Percentiles rank a stretch among this genome's conserved stretches.
Conservation (phyloP, 164 flowering plant species). For the Magnolia sinica region DNA sequence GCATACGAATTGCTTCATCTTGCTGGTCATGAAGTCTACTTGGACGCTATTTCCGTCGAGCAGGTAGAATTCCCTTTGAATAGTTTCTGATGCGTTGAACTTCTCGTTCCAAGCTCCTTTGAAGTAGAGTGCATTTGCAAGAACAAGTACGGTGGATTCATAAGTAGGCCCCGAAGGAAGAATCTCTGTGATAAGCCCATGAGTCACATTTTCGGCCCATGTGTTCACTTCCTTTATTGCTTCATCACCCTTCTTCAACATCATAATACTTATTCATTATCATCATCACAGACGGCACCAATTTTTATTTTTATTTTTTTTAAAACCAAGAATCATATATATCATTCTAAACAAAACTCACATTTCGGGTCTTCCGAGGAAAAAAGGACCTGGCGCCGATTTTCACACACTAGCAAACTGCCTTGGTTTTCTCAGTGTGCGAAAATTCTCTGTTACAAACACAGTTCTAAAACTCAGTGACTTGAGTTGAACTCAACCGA, state of each 20-base stretch:
- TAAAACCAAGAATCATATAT: no score
- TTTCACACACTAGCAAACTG: neutral
- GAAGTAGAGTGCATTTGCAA: slow-evolving; percentile 13
- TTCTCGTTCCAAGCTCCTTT: slow-evolving; percentile 6
- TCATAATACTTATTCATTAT: neutral
- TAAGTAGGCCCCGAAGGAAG: slow-evolving; percentile 7
- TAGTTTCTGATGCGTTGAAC: slow-evolving; percentile 11
- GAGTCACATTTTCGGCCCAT: slow-evolving; percentile 19
- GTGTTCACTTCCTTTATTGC: slow-evolving; percentile 12
- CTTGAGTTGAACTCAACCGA: no score
- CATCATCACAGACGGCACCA: neutral
- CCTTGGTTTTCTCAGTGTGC: neutral
- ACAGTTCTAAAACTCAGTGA: neutral
- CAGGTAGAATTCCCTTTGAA: slow-evolving; percentile 20
- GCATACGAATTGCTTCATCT: neutral
- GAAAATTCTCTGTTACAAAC: neutral
- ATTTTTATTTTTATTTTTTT: neutral
- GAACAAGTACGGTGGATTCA: neutral
- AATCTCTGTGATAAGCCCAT: slow-evolving; percentile 16
- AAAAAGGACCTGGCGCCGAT: no score
- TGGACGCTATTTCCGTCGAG: slow-evolving; percentile 15
- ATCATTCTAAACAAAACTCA: no score
- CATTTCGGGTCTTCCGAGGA: no score
- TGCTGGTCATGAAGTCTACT: slow-evolving; percentile 28
- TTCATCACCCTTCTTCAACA: neutral